Percentiles rank a stretch among this genome's conserved stretches.
Evolutionary conservation across 139 green algal species (phyloP).

Genomic region (Auxenochlorella pyrenoidosa): DNA sequence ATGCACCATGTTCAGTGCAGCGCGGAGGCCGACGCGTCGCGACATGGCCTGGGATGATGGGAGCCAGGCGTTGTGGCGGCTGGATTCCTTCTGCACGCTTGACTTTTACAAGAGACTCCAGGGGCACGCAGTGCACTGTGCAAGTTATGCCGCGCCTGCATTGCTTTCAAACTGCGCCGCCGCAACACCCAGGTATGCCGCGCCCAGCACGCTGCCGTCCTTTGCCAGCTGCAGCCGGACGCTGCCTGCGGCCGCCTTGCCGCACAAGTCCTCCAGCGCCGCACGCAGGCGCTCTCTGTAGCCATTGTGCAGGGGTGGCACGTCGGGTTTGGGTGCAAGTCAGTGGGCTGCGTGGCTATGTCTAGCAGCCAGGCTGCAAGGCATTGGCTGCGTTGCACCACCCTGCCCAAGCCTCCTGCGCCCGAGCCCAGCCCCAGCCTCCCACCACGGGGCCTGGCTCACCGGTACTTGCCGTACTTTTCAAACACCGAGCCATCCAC

Average conservation of each 20-base stretch:
- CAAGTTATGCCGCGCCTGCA: background rate
- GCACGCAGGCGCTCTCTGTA: slow-evolving; percentile 40
- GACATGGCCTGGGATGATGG: no score
- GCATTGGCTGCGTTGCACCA: no score
- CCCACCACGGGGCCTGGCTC: no score
- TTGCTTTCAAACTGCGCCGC: background rate
- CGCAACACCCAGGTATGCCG: slow-evolving; percentile 33
- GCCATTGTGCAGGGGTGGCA: background rate
- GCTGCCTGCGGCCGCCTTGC: slow-evolving; percentile 24
- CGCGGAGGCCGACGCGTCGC: no score
- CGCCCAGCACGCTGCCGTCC: slow-evolving; percentile 43
- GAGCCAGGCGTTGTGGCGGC: no score
- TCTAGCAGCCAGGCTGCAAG: no score
- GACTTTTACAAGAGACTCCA: background rate
- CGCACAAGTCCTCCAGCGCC: slow-evolving; percentile 40
- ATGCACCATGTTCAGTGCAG: no score
- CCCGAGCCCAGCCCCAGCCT: no score
- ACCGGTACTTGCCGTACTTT: slow-evolving; percentile 60
- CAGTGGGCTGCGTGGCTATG: no score
- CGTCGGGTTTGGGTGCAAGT: no score
- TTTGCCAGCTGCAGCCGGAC: slow-evolving; percentile 28
- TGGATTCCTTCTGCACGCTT: no score
- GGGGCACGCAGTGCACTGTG: background rate
- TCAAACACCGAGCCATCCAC: slow-evolving; percentile 77
- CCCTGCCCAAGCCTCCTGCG: background rate